phyloP scores from a whole-genome alignment of 768 basidiomycete species.

The Paxillus involutus region DNA sequence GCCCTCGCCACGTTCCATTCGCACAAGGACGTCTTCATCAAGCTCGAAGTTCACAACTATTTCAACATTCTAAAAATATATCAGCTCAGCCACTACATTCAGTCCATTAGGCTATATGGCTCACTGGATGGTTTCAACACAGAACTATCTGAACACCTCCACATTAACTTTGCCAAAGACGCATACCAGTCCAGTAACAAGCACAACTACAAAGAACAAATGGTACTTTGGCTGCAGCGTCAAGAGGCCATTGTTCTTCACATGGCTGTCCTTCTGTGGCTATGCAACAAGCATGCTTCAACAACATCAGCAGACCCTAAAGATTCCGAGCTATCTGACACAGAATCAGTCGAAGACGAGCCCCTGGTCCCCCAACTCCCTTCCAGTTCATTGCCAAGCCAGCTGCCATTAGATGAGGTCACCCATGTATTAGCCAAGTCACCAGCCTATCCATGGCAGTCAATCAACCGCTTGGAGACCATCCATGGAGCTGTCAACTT shows the following conservation, averaged over 20 bases:
- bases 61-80: slow-evolving; percentile 42
- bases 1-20: slow-evolving; percentile 27
- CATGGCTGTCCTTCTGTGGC: slow-evolving; percentile 28
- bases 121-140: slow-evolving; percentile 36
- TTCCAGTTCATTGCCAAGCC: not conserved
- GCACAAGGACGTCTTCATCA: slow-evolving; percentile 29
- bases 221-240: slow-evolving; percentile 34
- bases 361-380: not conserved
- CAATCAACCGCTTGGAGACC: not conserved
- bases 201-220: slow-evolving; percentile 26
- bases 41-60: slow-evolving; percentile 24
- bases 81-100: slow-evolving; percentile 25
- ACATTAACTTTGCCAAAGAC: slow-evolving; percentile 42
- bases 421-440: not conserved
- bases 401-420: not conserved
- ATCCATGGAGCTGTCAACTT: slow-evolving; percentile 4
- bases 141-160: slow-evolving; percentile 37
- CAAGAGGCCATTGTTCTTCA: slow-evolving; percentile 34
- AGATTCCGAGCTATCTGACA: no score
- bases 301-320: no score
- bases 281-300: not conserved
- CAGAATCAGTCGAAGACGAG: not conserved
- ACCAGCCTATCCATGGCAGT: not conserved
- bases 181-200: slow-evolving; percentile 24
- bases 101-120: slow-evolving; percentile 25